Percentiles rank a stretch among this genome's conserved stretches.
These are phyloP conservation scores for Groenewaldozyma auringiensis DNA, from an alignment of 1,139 yeast species.

Conservation along the genomic window DNA sequence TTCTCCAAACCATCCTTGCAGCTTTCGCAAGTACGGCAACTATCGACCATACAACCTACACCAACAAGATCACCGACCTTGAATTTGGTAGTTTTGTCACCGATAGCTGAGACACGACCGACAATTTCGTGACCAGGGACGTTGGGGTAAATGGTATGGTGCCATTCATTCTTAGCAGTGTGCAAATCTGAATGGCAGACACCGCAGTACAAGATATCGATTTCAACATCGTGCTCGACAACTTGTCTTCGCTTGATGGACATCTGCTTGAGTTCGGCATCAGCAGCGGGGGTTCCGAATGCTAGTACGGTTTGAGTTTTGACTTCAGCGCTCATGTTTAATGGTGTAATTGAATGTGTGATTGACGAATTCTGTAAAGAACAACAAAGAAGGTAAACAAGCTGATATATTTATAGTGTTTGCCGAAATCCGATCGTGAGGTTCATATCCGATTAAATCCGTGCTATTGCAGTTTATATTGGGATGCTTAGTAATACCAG, in stretches of 20 bases:
- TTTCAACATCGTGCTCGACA: conserved; percentile 31
- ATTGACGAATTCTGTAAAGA: too few species aligned
- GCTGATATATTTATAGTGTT: too few species aligned
- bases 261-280: not conserved
- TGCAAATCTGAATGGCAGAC: conserved; percentile 57
- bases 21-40: conserved; percentile 43
- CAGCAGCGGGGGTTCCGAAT: not conserved
- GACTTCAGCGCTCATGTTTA: too few species aligned
- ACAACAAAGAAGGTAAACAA: too few species aligned
- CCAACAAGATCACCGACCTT: conserved; percentile 90
- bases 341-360: too few species aligned
- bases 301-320: too few species aligned
- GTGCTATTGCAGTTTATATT: too few species aligned
- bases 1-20: conserved; percentile 44
- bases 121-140: conserved; percentile 49
- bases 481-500: too few species aligned
- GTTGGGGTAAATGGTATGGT: conserved; percentile 28
- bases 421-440: too few species aligned
- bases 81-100: conserved; percentile 81
- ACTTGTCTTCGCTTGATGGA: conserved; percentile 6
- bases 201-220: conserved; percentile 47
- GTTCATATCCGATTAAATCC: too few species aligned
- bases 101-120: conserved; percentile 50
- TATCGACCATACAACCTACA: conserved; percentile 46
- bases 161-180: conserved; percentile 39